phyloP scores from a whole-genome alignment of 2,329 filamentous ascomycete genomes.

The Aureobasidium uvarum region DNA sequence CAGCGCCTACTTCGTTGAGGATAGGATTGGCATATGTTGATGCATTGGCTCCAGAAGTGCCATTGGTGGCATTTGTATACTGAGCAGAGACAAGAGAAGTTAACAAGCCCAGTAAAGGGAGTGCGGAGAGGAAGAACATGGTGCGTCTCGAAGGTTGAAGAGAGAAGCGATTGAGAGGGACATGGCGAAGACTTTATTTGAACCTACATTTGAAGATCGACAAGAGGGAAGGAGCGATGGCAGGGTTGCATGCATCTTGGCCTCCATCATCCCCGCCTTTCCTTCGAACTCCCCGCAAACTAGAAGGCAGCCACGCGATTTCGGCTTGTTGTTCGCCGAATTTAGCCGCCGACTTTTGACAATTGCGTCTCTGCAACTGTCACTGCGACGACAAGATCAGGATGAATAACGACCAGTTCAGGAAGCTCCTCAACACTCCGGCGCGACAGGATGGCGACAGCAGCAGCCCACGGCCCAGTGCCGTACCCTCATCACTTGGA shows the following conservation, averaged over 20 bases:
- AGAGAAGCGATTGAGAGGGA: neutral
- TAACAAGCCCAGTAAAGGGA: neutral
- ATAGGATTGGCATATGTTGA: slow-evolving; percentile 50
- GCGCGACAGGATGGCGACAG: slow-evolving; percentile 39
- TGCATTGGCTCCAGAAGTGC: slow-evolving; percentile 6
- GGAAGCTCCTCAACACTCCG: slow-evolving; percentile 65
- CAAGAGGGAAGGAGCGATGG: slow-evolving; percentile 3
- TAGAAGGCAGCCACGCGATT: slow-evolving; percentile 6
- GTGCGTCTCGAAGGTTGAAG: neutral
- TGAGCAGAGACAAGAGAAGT: slow-evolving; percentile 4
- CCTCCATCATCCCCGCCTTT: neutral
- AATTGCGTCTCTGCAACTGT: neutral
- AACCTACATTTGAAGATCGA: slow-evolving; percentile 10
- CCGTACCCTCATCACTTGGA: slow-evolving; percentile 37
- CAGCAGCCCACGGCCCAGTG: slow-evolving; percentile 35
- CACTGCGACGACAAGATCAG: neutral
- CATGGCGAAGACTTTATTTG: neutral
- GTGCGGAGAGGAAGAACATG: slow-evolving; percentile 2
- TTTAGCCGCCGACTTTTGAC: slow-evolving; percentile 22
- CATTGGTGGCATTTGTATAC: neutral
- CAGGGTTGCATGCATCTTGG: slow-evolving; percentile 10
- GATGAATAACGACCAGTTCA: slow-evolving; percentile 97
- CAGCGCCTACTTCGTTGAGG: slow-evolving; percentile 43
- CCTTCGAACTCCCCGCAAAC: slow-evolving; percentile 10
- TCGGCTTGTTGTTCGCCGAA: slow-evolving; percentile 14